phyloP scores from a whole-genome alignment of 805 yeast species.

The Wickerhamomyces strasburgensis region DNA sequence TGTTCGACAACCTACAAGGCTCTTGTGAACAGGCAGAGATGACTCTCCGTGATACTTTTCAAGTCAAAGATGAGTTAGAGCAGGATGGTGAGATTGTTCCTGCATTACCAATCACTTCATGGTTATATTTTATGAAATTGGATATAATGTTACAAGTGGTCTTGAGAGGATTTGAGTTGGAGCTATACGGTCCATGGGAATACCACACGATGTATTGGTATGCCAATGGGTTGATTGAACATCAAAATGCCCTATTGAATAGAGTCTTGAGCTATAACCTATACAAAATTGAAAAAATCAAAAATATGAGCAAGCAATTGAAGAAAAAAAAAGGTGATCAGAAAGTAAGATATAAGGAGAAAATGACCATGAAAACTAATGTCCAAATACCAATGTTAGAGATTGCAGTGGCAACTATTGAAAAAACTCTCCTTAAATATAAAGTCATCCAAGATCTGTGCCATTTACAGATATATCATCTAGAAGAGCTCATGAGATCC shows the following conservation, averaged over 20 bases:
- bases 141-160: constrained; percentile 68
- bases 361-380: constrained; percentile 29
- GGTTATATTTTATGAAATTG: constrained; percentile 62
- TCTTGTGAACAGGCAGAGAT: constrained; percentile 62
- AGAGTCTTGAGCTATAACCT: constrained; percentile 30
- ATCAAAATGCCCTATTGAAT: constrained; percentile 37
- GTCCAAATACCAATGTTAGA: constrained; percentile 33
- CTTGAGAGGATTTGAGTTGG: constrained; percentile 69
- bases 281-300: constrained; percentile 30
- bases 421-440: constrained; percentile 10
- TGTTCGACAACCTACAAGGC: constrained; percentile 82
- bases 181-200: constrained; percentile 70
- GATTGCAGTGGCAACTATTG: constrained; percentile 1
- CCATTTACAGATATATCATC: constrained; percentile 30
- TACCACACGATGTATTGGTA: constrained; percentile 65
- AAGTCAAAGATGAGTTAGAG: constrained; percentile 27
- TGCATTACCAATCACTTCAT: constrained; percentile 65
- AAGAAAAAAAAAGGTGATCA: constrained; percentile 51
- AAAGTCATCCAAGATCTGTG: constrained; percentile 26
- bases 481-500: constrained; percentile 23
- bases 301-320: constrained; percentile 33
- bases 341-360: constrained; percentile 35
- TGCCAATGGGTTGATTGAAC: constrained; percentile 46
- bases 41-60: constrained; percentile 31
- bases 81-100: constrained; percentile 25